Conservation (phyloP, 495 filamentous ascomycete genomes). For the Penicillium cataractarum region DNA sequence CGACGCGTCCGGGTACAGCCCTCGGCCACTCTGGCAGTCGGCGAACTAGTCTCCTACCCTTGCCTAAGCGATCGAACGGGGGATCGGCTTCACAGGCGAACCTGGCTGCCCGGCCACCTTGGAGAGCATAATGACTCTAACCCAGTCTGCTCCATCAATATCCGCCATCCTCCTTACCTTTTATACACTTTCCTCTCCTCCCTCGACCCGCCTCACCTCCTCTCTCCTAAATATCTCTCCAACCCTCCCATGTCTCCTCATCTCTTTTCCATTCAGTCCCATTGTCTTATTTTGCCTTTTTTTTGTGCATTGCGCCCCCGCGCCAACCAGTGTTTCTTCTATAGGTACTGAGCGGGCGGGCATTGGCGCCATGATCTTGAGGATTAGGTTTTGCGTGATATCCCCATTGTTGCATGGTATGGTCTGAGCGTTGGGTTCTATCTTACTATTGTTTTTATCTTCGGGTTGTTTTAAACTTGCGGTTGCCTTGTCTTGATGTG, state of each 20-base stretch:
- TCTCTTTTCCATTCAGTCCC: constrained; percentile 17
- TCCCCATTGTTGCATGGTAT: constrained; percentile 37
- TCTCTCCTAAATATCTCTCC: neutral
- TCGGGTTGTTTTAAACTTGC: constrained; percentile 7
- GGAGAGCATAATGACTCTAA: constrained; percentile 32
- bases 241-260: neutral
- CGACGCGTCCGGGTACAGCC: constrained; percentile 46
- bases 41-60: constrained; percentile 54
- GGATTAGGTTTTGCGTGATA: constrained; percentile 36
- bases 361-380: constrained; percentile 20
- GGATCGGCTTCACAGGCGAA: constrained; percentile 33
- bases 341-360: neutral
- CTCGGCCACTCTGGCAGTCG: constrained; percentile 49
- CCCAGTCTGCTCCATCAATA: neutral
- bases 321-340: constrained; percentile 2
- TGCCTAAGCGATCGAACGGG: constrained; percentile 40
- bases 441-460: constrained; percentile 18
- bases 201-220: neutral
- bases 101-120: constrained; percentile 43
- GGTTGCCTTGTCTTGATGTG: constrained; percentile 11
- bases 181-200: constrained; percentile 8
- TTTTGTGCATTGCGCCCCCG: constrained; percentile 21
- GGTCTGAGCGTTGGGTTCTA: constrained; percentile 33
- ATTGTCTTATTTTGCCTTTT: constrained; percentile 13
- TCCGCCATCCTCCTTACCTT: neutral